Percentiles rank a stretch among this genome's conserved stretches.
These are phyloP conservation scores for Heteromeles arbutifolia DNA, from an alignment of 306 rosid species.

Conservation along the genomic window DNA sequence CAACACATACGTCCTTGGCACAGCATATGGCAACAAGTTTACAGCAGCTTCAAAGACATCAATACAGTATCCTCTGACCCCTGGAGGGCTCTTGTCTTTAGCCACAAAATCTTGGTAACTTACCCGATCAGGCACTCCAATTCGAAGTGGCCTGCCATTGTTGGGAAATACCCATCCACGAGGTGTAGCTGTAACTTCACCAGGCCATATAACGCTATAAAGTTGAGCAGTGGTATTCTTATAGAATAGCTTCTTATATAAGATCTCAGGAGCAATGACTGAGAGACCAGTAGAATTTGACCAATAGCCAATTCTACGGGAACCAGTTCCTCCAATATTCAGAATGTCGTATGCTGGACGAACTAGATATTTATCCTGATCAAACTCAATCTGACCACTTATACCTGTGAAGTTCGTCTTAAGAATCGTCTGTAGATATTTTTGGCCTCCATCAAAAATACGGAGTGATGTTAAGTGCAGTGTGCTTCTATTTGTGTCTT, in stretches of 20 bases:
- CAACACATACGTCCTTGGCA: conserved; percentile 51
- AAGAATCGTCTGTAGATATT: conserved; percentile 47
- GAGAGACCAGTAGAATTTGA: conserved; percentile 64
- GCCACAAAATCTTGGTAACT: conserved; percentile 54
- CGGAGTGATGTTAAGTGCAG: conserved; percentile 56
- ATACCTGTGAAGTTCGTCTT: conserved; percentile 56
- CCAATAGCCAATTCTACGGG: conserved; percentile 66
- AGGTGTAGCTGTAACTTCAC: conserved; percentile 45
- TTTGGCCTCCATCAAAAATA: conserved; percentile 55
- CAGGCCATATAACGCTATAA: conserved; percentile 71
- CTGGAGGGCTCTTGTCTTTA: conserved; percentile 51
- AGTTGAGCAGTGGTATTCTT: conserved; percentile 36
- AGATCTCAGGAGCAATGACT: conserved; percentile 47
- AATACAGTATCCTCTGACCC: conserved; percentile 69
- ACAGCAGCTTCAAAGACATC: conserved; percentile 86
- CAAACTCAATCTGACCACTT: conserved; percentile 66
- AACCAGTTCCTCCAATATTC: conserved; percentile 59
- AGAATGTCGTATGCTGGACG: conserved; percentile 69
- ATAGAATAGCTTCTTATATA: conserved; percentile 29
- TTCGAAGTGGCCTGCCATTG: conserved; percentile 75
- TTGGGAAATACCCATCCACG: conserved; percentile 90
- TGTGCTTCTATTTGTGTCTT: conserved; percentile 42
- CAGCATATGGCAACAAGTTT: conserved; percentile 72
- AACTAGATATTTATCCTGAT: conserved; percentile 43
- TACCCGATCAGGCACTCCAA: conserved; percentile 70